phyloP scores from a whole-genome alignment of 1,284 basidiomycete species.

The Calocybe gambosa region DNA sequence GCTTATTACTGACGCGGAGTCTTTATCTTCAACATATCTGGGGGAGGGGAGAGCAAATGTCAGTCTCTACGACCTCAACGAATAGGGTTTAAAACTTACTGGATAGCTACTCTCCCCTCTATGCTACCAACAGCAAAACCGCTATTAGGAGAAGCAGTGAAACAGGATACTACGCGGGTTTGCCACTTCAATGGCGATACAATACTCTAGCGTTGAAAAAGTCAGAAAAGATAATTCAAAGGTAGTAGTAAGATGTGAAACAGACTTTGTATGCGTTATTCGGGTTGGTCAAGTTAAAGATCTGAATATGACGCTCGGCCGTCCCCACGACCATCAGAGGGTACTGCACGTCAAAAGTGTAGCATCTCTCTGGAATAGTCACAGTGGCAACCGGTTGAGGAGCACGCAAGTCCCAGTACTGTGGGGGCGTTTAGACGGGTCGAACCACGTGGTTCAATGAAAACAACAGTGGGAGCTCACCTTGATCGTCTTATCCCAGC shows the following conservation, averaged over 20 bases:
- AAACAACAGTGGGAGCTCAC: slow-evolving; percentile 31
- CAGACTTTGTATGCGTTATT: slow-evolving; percentile 68
- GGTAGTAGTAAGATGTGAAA: slow-evolving; percentile 1
- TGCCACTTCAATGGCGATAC: slow-evolving; percentile 91
- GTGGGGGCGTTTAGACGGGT: neutral
- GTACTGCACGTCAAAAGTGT: slow-evolving; percentile 79
- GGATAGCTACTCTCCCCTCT: slow-evolving; percentile 94
- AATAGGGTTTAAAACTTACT: slow-evolving; percentile 59
- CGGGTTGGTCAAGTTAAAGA: slow-evolving; percentile 84
- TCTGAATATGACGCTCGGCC: slow-evolving; percentile 86
- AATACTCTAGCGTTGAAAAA: slow-evolving; percentile 48
- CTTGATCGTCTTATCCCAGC: slow-evolving; percentile 91
- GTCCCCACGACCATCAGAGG: slow-evolving; percentile 94
- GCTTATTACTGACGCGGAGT: slow-evolving; percentile 44
- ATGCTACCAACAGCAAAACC: slow-evolving; percentile 93
- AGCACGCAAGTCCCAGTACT: slow-evolving; percentile 91
- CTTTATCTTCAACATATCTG: slow-evolving; percentile 81
- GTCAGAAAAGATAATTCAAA: neutral
- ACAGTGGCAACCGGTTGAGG: slow-evolving; percentile 73
- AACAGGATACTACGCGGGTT: slow-evolving; percentile 85
- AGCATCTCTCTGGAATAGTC: slow-evolving; percentile 84
- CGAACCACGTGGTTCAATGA: neutral
- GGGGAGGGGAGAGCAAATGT: neutral
- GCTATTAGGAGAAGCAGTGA: slow-evolving; percentile 60
- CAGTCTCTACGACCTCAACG: neutral